A percentile compares a stretch with the other conserved stretches of the same genome.
Conservation (phyloP, 345 rosid species). For the Hibiscus mutabilis region DNA sequence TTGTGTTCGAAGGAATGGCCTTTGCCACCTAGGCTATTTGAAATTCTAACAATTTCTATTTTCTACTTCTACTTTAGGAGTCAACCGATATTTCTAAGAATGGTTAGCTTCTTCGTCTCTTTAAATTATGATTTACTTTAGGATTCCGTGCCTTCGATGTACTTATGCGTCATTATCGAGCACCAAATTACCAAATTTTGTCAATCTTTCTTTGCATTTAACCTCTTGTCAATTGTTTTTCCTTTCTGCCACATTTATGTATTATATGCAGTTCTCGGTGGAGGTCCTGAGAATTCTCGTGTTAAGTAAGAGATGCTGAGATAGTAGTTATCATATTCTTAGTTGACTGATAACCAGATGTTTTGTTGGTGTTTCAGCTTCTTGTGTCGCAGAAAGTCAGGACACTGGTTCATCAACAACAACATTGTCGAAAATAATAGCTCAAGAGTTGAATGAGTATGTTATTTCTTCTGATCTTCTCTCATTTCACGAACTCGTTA, state of each 20-base stretch:
- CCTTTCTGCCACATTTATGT: background rate
- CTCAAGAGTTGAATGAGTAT: background rate
- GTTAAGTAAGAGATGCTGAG: background rate
- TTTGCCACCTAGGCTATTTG: no score
- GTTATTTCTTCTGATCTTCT: background rate
- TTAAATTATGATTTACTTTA: background rate
- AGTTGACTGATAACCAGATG: background rate
- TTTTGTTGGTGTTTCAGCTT: background rate
- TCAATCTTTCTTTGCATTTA: background rate
- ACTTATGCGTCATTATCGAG: background rate
- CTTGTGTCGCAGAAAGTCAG: background rate
- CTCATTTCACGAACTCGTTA: background rate
- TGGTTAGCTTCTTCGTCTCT: slow-evolving; percentile 35
- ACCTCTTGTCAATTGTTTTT: background rate
- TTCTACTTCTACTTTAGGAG: background rate
- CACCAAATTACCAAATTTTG: background rate
- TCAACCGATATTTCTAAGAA: slow-evolving; percentile 69
- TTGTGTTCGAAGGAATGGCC: background rate
- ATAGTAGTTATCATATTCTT: background rate
- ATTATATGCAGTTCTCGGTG: background rate
- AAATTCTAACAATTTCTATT: no score
- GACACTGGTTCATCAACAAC: background rate
- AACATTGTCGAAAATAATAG: background rate
- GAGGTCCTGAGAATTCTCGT: background rate
- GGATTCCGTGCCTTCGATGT: slow-evolving; percentile 1